Base-by-base conservation (phyloP, 176 grass and related monocot species). In the Musa itinerans region DNA sequence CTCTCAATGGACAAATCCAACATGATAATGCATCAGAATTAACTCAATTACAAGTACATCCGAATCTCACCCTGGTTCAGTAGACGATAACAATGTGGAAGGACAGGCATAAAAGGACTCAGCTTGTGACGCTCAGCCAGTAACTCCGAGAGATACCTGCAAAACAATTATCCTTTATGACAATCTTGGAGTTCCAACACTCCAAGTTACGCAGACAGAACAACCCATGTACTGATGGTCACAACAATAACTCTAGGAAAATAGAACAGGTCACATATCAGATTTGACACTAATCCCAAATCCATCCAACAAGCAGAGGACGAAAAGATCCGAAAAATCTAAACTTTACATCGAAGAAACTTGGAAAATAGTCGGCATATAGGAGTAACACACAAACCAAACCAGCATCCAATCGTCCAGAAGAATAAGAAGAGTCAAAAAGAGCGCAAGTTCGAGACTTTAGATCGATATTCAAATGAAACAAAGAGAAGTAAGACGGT, bases 61-160 rank as follows among this genome's bases (percentile, higher is more conserved):
- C 14, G 3, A 55, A 85, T 74, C 88, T 90, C 64, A 97, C 93
- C 93, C 83, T 93, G 93, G 81, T 93, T 97, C 81, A 97, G 71
- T 68, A 97, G 69, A 71, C 90, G 84, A 58, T 85, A 77, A 61
- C 87, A 83, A 79, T 97, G 81, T 9, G 93, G 88, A 68, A 93
- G 86, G 48, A 97, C 85, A 8, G 90, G 90, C 76, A 97, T 59
- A 76, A 97, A 97, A 51, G 93, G 93, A 56, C 66, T 82, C 62
- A 97, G 82, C 78, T 97, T 97, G 26, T 97, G 90, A 73, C 90
- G 85, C 82, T 97, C 90, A 1, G 90, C 86, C 14, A 97, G 83
- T 76, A 97, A 83, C 52, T 97, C 93, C 2, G 90, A 81, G 14
- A 97, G 90, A 87, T 97, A 97, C 82, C 93, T 97, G 19, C 23